These are phyloP conservation scores for Colletotrichum tabaci DNA, from an alignment of 2,329 filamentous ascomycete genomes.

Conservation along the genomic window DNA sequence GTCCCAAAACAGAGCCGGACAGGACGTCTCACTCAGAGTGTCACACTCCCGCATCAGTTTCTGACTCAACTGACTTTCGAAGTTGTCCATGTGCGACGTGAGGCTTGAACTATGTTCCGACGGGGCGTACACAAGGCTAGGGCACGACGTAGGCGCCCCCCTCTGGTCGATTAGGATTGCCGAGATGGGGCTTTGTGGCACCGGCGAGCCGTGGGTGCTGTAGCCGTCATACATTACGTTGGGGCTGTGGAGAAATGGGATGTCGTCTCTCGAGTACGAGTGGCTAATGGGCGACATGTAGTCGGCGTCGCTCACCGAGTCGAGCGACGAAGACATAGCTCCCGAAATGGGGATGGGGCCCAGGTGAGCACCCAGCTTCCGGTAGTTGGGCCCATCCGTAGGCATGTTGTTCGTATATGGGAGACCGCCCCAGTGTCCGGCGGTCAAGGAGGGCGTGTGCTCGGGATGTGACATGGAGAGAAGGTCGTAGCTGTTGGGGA, in stretches of 20 bases:
- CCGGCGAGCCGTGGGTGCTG: slow-evolving; percentile 65
- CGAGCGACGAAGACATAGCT: slow-evolving; percentile 68
- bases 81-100: slow-evolving; percentile 71
- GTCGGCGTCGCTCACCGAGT: slow-evolving; percentile 74
- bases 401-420: slow-evolving; percentile 61
- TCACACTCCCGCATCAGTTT: slow-evolving; percentile 70
- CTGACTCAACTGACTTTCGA: slow-evolving; percentile 68
- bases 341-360: slow-evolving; percentile 62
- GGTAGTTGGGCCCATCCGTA: slow-evolving; percentile 59
- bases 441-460: slow-evolving; percentile 56
- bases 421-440: slow-evolving; percentile 61
- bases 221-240: slow-evolving; percentile 71
- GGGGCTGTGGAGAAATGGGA: slow-evolving; percentile 66
- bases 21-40: slow-evolving; percentile 64
- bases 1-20: slow-evolving; percentile 40
- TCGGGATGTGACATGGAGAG: slow-evolving; percentile 66
- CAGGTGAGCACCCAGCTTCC: slow-evolving; percentile 58
- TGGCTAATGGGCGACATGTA: slow-evolving; percentile 75
- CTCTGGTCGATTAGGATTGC: slow-evolving; percentile 70
- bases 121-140: slow-evolving; percentile 72
- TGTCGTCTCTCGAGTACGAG: slow-evolving; percentile 67
- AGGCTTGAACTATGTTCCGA: slow-evolving; percentile 74
- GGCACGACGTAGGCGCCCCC: slow-evolving; percentile 71
- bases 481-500: slow-evolving; percentile 62
- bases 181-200: slow-evolving; percentile 69